A percentile compares a stretch with the other conserved stretches of the same genome.
Conservation (phyloP, 805 yeast genomes). For the Lachancea waltii region DNA sequence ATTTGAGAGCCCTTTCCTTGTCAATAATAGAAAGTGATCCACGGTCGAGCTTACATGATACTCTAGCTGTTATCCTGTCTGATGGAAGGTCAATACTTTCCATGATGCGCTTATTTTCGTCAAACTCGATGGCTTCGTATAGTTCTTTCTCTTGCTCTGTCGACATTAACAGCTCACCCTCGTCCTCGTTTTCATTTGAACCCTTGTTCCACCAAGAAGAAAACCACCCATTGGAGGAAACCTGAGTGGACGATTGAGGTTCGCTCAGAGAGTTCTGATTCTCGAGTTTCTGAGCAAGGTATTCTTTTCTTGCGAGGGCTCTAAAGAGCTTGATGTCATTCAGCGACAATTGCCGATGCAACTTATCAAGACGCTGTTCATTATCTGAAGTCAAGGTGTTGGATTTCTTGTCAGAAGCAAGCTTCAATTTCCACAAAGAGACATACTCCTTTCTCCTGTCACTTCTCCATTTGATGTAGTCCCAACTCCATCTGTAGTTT, state of each 20-base stretch:
- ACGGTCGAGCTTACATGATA: slow-evolving; percentile 59
- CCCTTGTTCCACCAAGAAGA: slow-evolving; percentile 60
- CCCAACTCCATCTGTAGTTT: slow-evolving; percentile 87
- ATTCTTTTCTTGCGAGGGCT: slow-evolving; percentile 63
- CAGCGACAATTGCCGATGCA: slow-evolving; percentile 56
- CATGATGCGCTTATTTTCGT: slow-evolving; percentile 46
- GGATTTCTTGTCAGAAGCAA: slow-evolving; percentile 33
- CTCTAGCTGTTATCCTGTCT: slow-evolving; percentile 60
- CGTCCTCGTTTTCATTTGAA: slow-evolving; percentile 25
- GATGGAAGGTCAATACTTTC: slow-evolving; percentile 59
- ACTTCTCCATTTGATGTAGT: slow-evolving; percentile 58
- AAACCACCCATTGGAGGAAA: slow-evolving; percentile 49
- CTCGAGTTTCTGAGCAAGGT: slow-evolving; percentile 46
- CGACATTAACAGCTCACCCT: slow-evolving; percentile 48
- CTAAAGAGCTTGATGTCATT: slow-evolving; percentile 86
- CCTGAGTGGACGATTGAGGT: slow-evolving; percentile 12
- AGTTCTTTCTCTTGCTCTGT: slow-evolving; percentile 87
- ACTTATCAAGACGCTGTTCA: slow-evolving; percentile 37
- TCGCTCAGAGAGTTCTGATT: slow-evolving; percentile 13
- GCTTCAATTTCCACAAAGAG: slow-evolving; percentile 55
- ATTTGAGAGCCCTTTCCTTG: slow-evolving; percentile 32
- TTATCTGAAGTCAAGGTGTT: slow-evolving; percentile 32
- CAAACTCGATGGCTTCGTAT: slow-evolving; percentile 88
- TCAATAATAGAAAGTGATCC: slow-evolving; percentile 67
- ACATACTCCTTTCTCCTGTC: slow-evolving; percentile 67